Percentiles rank a stretch among this genome's conserved stretches.
Conservation (phyloP, 2,329 filamentous ascomycete genomes). For the Penicillium sp. region DNA sequence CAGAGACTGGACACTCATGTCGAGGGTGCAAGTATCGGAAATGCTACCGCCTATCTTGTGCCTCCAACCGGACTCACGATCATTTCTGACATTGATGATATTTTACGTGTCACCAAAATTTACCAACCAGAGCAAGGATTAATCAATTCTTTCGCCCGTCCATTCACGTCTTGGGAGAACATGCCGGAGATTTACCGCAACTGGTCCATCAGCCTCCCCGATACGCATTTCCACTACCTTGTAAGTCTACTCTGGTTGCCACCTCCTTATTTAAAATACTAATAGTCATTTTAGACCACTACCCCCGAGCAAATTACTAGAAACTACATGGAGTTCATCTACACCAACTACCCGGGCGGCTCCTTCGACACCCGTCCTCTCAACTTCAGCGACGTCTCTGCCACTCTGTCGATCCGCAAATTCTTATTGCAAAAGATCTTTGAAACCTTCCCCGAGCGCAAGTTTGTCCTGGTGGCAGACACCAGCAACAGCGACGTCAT, state of each 20-base stretch:
- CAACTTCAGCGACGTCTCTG: constrained; percentile 74
- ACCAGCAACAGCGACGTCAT: constrained; percentile 77
- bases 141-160: constrained; percentile 71
- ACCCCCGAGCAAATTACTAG: constrained; percentile 75
- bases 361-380: constrained; percentile 76
- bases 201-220: constrained; percentile 65
- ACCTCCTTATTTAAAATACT: background rate
- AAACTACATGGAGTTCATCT: constrained; percentile 76
- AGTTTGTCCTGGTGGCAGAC: constrained; percentile 74
- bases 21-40: constrained; percentile 64
- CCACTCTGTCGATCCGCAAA: constrained; percentile 68
- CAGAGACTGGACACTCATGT: constrained; percentile 70
- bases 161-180: constrained; percentile 71
- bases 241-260: background rate
- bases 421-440: constrained; percentile 71
- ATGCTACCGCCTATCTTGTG: constrained; percentile 74
- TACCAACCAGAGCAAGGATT: constrained; percentile 73
- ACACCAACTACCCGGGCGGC: constrained; percentile 72
- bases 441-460: constrained; percentile 70
- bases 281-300: constrained; percentile 53
- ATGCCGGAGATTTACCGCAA: constrained; percentile 79
- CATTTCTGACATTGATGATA: constrained; percentile 77
- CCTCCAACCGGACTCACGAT: constrained; percentile 69
- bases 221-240: constrained; percentile 77
- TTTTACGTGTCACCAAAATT: constrained; percentile 77